These are phyloP conservation scores for Besnoitia besnoiti DNA, from an alignment of 169 alveolate genomes.

Conservation along the genomic window DNA sequence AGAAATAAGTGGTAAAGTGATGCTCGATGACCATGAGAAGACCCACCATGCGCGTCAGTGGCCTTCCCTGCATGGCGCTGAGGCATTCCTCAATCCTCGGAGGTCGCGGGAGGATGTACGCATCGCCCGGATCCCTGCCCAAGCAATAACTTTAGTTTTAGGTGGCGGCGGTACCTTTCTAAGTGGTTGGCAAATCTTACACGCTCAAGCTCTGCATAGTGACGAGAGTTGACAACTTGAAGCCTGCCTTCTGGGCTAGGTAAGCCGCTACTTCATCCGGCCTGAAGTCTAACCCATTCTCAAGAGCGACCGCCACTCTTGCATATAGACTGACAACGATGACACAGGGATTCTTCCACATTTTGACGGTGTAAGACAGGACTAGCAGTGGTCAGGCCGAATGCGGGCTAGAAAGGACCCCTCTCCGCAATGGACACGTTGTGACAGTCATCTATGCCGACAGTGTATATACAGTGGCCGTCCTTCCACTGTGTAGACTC, in stretches of 20 bases:
- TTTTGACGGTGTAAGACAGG: neutral
- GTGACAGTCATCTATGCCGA: too few relatives aligned
- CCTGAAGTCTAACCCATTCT: neutral
- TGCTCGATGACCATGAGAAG: neutral
- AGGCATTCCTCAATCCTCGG: slow-evolving; percentile 34
- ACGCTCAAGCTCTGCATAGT: neutral
- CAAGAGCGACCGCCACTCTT: neutral
- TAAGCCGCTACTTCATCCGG: neutral
- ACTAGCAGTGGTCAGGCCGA: too few relatives aligned
- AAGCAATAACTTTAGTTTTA: neutral
- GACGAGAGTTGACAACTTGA: slow-evolving; percentile 13
- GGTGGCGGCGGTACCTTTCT: neutral
- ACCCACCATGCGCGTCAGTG: slow-evolving; percentile 13
- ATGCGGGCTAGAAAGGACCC: too few relatives aligned
- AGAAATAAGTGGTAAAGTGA: neutral
- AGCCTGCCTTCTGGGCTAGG: slow-evolving; percentile 2
- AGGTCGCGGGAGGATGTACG: slow-evolving; percentile 21
- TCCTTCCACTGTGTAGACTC: too few relatives aligned
- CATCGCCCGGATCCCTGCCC: neutral
- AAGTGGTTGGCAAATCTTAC: neutral
- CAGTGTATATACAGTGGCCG: too few relatives aligned
- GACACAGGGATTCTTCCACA: neutral
- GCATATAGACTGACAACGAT: neutral
- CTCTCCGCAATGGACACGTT: too few relatives aligned
- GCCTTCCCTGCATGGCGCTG: slow-evolving; percentile 21